Percentiles rank a stretch among this genome's conserved stretches.
Evolutionary conservation across 441 rosid species (phyloP).

Genomic region (Populus hybrid): DNA sequence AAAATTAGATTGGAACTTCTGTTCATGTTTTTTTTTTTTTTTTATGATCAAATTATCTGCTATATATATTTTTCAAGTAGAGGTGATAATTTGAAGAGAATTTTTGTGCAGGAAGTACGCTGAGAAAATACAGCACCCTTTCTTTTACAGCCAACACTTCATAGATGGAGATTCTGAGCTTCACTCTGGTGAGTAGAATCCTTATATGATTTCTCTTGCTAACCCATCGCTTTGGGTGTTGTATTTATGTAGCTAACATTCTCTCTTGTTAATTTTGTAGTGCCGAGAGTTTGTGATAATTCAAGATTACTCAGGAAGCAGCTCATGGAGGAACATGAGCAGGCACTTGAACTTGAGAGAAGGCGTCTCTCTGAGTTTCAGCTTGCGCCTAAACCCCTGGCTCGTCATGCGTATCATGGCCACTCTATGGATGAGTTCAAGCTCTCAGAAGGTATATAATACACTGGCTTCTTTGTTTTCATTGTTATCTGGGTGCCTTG

Average conservation of each 20-base stretch:
- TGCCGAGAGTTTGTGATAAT: constrained; percentile 39
- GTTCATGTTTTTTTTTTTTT: background rate
- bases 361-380: constrained; percentile 40
- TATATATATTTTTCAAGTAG: background rate
- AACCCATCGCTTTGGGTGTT: background rate
- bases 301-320: constrained; percentile 51
- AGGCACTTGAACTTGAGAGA: constrained; percentile 44
- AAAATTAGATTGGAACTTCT: background rate
- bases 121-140: constrained; percentile 53
- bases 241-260: background rate
- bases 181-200: constrained; percentile 48
- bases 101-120: constrained; percentile 40
- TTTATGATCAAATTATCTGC: background rate
- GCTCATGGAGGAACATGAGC: constrained; percentile 48
- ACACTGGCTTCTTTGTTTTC: background rate
- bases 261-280: constrained; percentile 16
- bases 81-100: background rate
- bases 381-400: constrained; percentile 32
- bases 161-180: constrained; percentile 62
- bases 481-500: background rate
- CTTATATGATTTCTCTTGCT: background rate
- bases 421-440: constrained; percentile 48
- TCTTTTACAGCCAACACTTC: constrained; percentile 40
- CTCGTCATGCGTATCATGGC: constrained; percentile 44
- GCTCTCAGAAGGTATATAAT: constrained; percentile 43